Conservation (phyloP, 306 rosid species). For the Rubus idaeus region DNA sequence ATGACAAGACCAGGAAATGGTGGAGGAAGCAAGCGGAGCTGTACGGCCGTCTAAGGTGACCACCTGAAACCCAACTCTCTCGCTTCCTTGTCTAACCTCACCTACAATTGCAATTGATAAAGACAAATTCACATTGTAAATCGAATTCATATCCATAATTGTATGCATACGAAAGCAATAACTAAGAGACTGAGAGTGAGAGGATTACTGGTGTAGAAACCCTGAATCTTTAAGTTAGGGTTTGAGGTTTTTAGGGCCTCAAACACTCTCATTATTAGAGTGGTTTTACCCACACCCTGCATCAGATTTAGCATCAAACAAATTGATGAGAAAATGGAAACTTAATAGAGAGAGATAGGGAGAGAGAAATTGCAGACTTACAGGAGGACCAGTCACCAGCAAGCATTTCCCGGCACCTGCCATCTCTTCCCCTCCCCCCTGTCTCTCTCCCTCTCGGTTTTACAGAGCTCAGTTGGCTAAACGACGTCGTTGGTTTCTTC, state of each 20-base stretch:
- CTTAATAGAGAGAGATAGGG: not conserved
- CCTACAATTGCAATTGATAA: slow-evolving; percentile 32
- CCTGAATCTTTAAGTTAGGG: slow-evolving; percentile 66
- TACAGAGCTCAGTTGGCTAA: not conserved
- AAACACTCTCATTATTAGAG: slow-evolving; percentile 54
- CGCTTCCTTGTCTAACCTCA: slow-evolving; percentile 56
- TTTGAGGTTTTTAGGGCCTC: slow-evolving; percentile 56
- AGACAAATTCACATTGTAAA: slow-evolving; percentile 8
- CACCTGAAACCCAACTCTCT: slow-evolving; percentile 76
- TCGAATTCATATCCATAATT: not conserved
- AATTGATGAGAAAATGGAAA: not conserved
- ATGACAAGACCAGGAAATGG: slow-evolving; percentile 48
- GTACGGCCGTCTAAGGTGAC: slow-evolving; percentile 75
- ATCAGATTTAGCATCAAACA: not conserved
- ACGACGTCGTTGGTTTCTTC: not conserved
- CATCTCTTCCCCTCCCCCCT: not conserved
- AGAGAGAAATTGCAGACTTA: slow-evolving; percentile 18
- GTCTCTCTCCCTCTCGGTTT: not conserved
- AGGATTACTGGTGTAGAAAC: slow-evolving; percentile 77
- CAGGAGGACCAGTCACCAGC: slow-evolving; percentile 77
- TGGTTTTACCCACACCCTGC: slow-evolving; percentile 86
- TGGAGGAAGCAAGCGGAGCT: slow-evolving; percentile 62
- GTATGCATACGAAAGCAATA: not conserved
- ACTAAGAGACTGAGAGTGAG: not conserved
- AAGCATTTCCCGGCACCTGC: slow-evolving; percentile 60